Evolutionary conservation across 2,329 filamentous ascomycete genomes (phyloP).

Genomic region (Trichoderma koningiopsis): DNA sequence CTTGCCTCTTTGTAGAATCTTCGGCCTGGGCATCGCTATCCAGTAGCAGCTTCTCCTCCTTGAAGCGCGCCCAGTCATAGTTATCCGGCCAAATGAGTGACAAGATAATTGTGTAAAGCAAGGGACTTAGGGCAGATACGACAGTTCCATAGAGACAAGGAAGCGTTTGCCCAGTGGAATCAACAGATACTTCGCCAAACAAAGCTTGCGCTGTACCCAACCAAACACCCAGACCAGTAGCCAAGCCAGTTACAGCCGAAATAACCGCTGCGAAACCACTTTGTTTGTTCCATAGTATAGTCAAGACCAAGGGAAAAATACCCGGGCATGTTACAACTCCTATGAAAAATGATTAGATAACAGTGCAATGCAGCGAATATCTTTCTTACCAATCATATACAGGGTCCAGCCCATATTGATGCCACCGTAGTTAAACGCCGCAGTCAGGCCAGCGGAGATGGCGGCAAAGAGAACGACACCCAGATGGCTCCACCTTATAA

Average conservation of each 20-base stretch:
- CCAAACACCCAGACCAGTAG: conserved; percentile 1
- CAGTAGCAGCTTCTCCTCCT: conserved; percentile 5
- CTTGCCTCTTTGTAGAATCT: not conserved
- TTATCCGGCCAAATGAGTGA: conserved; percentile 18
- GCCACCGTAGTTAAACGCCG: conserved; percentile 2
- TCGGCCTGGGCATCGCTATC: not conserved
- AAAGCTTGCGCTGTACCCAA: conserved; percentile 1
- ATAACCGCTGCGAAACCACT: not conserved
- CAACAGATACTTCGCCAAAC: not conserved
- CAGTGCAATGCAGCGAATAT: rapidly evolving
- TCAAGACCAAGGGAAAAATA: conserved; percentile 7
- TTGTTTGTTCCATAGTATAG: conserved; percentile 12
- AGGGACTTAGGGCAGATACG: conserved; percentile 9
- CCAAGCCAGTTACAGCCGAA: not conserved
- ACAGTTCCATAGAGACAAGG: conserved; percentile 17
- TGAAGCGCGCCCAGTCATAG: conserved; percentile 8
- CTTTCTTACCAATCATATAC: conserved; percentile 10
- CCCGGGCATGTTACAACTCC: conserved; percentile 16
- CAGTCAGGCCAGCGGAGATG: not conserved
- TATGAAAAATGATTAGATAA: not conserved
- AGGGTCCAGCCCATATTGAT: conserved; percentile 17
- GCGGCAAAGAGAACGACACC: conserved; percentile 15
- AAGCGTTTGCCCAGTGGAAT: conserved; percentile 15
- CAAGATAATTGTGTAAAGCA: conserved; percentile 15
- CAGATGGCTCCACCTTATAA: conserved; percentile 12